A percentile compares a stretch with the other conserved stretches of the same genome.
phyloP scores from a whole-genome alignment of 495 filamentous ascomycete genomes.

The Aspergillus asperescens region DNA sequence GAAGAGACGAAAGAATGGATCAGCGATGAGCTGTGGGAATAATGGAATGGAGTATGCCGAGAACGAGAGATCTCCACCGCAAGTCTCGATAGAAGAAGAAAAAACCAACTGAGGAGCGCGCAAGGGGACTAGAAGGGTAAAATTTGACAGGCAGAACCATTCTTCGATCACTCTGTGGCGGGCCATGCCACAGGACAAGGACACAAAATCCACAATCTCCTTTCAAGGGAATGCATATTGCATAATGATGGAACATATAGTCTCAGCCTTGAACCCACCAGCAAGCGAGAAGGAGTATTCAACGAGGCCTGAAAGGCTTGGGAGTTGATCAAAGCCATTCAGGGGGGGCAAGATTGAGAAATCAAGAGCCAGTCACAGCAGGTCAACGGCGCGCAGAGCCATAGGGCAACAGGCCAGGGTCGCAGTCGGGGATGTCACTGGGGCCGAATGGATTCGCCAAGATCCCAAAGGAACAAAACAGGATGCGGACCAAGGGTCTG shows the following conservation, averaged over 20 bases:
- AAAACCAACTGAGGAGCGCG: background rate
- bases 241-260: background rate
- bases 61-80: background rate
- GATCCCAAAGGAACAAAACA: background rate
- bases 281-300: background rate
- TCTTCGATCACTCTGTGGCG: background rate
- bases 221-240: background rate
- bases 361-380: background rate
- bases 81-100: background rate
- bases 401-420: constrained; percentile 4
- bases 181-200: background rate
- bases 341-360: background rate
- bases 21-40: background rate
- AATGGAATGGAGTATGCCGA: background rate
- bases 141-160: constrained; percentile 4
- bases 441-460: background rate
- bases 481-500: background rate
- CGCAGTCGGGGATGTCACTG: background rate
- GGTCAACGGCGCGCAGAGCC: background rate
- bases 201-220: background rate
- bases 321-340: background rate
- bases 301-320: no score
- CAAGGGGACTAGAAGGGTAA: background rate
- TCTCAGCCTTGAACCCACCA: background rate
- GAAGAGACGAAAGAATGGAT: background rate